Evolutionary conservation across 1,284 basidiomycete species (phyloP), one percentile per base, ranked within the genome.

Genomic region (Exobasidium rhododendri): DNA sequence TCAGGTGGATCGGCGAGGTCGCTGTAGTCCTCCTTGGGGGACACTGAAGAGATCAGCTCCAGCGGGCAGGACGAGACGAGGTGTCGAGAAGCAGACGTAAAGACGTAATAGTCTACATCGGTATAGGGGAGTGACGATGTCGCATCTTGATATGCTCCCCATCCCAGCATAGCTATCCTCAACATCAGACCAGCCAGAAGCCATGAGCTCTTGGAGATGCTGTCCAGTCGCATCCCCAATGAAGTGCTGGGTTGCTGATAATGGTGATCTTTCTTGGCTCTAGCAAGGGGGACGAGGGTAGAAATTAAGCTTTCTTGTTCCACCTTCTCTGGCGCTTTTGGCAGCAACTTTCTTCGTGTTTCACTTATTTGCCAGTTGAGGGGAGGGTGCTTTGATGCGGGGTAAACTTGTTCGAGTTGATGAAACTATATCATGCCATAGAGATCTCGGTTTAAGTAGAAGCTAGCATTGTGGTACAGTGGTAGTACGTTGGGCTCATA

Each of bases 81-180:
- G 40, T 64, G 40, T 14, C 62, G 63, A 2, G 91, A 87, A 3
- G 94, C 96, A 79, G 97, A 94, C 61, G 86, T 90, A 83, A 97
- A 96, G 67, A 99, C 94, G 46, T 87, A 85, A 81, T 97, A 98
- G 82, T 99, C 96, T 62, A 98, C 85, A 81, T 99, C 94, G 17
- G 94, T 98, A 80, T 97, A 98, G 78, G 93, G 93, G 31, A 97
- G 85, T n/a, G 86, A 78, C 1, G 89, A 89, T 66, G 83, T 86
- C 2, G 85, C 85, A 74, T 94, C 92, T 67, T 93, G 91, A 86
- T 90, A 92, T 81, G 89, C 88, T 75, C 90, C 91, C 80, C 92
- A 94, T 4, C 88, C 74, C 61, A 94, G 88, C 50, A 94, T 85
- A 13, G 78, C 83, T 22, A 89, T 79, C 58, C 92, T 87, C 51